phyloP scores from a whole-genome alignment of 164 flowering plant genomes.

The Berberis vulgaris region DNA sequence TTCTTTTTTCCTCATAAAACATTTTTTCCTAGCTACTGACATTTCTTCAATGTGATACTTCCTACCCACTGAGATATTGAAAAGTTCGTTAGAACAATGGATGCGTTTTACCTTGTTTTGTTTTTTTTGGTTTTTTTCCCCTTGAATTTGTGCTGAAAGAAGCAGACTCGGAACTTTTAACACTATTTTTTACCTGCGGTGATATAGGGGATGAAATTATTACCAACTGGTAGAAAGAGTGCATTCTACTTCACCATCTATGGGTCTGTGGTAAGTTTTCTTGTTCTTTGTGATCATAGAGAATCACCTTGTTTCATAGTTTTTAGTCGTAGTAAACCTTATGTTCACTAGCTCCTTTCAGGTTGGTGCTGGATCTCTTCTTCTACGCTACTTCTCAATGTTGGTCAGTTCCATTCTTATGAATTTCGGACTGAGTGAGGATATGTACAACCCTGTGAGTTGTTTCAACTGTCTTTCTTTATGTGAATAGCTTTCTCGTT shows the following conservation, averaged over 20 bases:
- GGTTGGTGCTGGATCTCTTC: slow-evolving; percentile 73
- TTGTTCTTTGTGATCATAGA: not conserved
- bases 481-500: not conserved
- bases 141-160: no score
- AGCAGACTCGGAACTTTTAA: no score
- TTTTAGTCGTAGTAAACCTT: no score
- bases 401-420: slow-evolving; percentile 60
- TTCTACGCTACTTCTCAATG: slow-evolving; percentile 59
- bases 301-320: no score
- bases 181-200: slow-evolving; percentile 1
- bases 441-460: slow-evolving; percentile 86
- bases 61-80: no score
- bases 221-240: slow-evolving; percentile 82
- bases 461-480: not conserved
- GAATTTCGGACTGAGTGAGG: slow-evolving; percentile 74
- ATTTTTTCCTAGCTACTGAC: no score
- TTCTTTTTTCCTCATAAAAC: no score
- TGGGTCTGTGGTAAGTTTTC: slow-evolving; percentile 67
- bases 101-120: no score
- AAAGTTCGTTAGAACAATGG: no score
- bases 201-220: slow-evolving; percentile 70
- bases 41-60: no score
- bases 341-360: slow-evolving; percentile 17
- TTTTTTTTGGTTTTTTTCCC: no score
- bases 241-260: slow-evolving; percentile 54